Conservation (phyloP, 2,329 filamentous ascomycete genomes). For the Trichoderma simmonsii region DNA sequence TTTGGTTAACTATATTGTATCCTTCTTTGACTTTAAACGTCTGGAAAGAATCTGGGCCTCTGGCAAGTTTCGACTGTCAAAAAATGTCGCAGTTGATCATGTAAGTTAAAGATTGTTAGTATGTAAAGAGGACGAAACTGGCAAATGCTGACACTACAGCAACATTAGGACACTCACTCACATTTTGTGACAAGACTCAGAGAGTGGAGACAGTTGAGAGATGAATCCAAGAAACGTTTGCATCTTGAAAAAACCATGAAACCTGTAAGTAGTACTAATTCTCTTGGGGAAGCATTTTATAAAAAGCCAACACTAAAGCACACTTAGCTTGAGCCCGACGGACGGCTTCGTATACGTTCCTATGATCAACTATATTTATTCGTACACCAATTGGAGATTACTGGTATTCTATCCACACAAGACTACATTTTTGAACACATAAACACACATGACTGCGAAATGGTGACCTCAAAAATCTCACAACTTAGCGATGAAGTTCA, state of each 20-base stretch:
- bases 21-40: not conserved
- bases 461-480: not conserved
- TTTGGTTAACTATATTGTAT: not conserved
- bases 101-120: not conserved
- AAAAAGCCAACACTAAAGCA: not conserved
- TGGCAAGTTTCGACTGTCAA: not conserved
- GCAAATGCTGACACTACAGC: not conserved
- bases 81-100: not conserved
- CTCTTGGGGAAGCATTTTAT: not conserved
- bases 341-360: not conserved
- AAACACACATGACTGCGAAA: not conserved
- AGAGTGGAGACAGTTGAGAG: not conserved
- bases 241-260: not conserved
- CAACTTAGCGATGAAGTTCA: not conserved
- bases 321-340: not conserved
- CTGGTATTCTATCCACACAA: not conserved
- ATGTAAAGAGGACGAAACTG: not conserved
- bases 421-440: not conserved
- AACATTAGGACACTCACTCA: not conserved
- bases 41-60: too few relatives aligned
- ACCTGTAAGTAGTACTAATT: not conserved
- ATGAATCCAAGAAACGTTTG: not conserved
- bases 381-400: not conserved
- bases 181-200: not conserved
- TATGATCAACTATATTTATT: not conserved